Evolutionary conservation across 1,139 yeast genomes (phyloP).

Genomic region (Debaryomyces coudertii): DNA sequence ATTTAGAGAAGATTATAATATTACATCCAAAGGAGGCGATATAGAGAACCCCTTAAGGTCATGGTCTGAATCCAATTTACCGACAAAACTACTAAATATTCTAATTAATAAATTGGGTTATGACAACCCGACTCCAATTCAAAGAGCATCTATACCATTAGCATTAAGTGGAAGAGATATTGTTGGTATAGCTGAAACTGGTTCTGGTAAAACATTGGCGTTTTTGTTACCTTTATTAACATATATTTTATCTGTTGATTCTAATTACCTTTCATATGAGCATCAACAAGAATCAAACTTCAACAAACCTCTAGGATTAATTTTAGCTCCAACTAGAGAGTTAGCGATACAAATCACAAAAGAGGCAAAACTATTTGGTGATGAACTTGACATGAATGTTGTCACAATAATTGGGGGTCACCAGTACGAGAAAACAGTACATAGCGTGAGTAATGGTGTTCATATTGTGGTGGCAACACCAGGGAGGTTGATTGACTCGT

Average conservation of each 20-base stretch:
- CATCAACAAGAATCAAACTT: constrained; percentile 32
- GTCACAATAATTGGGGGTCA: constrained; percentile 90
- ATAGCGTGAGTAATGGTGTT: constrained; percentile 64
- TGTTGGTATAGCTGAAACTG: constrained; percentile 94
- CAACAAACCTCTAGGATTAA: constrained; percentile 56
- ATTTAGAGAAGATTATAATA: constrained; percentile 75
- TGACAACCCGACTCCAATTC: constrained; percentile 81
- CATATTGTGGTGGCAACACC: constrained; percentile 93
- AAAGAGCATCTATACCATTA: constrained; percentile 83
- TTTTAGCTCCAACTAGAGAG: constrained; percentile 92
- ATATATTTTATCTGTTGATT: constrained; percentile 49
- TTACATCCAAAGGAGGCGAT: constrained; percentile 58
- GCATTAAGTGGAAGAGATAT: constrained; percentile 65
- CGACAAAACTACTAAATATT: constrained; percentile 42
- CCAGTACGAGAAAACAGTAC: constrained; percentile 72
- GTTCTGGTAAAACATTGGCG: constrained; percentile 92
- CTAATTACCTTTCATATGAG: constrained; percentile 39
- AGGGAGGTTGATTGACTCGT: constrained; percentile 80
- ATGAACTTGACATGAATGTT: constrained; percentile 46
- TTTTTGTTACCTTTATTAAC: constrained; percentile 74
- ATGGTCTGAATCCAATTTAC: constrained; percentile 70
- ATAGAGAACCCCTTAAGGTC: constrained; percentile 64
- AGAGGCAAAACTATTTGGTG: constrained; percentile 60
- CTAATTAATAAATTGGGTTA: constrained; percentile 47
- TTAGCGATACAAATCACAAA: constrained; percentile 81